Conservation (phyloP, 352 stramenopile genomes). For the Paralagenidium karlingii region DNA sequence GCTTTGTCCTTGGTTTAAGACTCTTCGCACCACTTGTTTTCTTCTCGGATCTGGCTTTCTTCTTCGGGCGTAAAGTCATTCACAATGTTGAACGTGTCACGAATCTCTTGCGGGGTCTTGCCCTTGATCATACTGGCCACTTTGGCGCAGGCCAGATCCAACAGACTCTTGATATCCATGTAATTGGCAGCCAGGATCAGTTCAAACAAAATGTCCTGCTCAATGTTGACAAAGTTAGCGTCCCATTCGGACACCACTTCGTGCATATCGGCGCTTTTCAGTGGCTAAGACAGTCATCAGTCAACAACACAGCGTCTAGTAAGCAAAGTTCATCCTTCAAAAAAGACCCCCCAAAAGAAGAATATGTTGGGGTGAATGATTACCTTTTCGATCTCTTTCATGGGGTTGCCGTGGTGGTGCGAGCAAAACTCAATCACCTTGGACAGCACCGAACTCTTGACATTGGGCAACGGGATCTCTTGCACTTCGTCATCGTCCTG, state of each 20-base stretch:
- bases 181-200: constrained; percentile 99
- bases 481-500: constrained; percentile 91
- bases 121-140: constrained; percentile 90
- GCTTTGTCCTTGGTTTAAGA: constrained; percentile 76
- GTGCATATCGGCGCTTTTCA: constrained; percentile 97
- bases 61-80: constrained; percentile 99
- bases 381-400: constrained; percentile 99
- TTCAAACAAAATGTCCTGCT: constrained; percentile 99
- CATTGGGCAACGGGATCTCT: constrained; percentile 97
- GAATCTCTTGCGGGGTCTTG: constrained; percentile 99
- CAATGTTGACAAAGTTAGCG: constrained; percentile 98
- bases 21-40: constrained; percentile 99
- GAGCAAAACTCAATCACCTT: constrained; percentile 97
- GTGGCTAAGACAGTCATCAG: constrained; percentile 46
- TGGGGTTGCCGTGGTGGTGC: constrained; percentile 93
- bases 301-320: no score
- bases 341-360: background rate
- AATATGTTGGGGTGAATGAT: constrained; percentile 2
- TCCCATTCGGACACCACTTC: constrained; percentile 99
- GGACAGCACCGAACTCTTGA: constrained; percentile 93
- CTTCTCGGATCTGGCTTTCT: constrained; percentile 97
- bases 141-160: constrained; percentile 89
- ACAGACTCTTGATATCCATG: constrained; percentile 98
- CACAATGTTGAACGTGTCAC: constrained; percentile 99
- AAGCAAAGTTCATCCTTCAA: no score